Evolutionary conservation across 345 rosid species (phyloP).

Genomic region (Laguncularia racemosa): DNA sequence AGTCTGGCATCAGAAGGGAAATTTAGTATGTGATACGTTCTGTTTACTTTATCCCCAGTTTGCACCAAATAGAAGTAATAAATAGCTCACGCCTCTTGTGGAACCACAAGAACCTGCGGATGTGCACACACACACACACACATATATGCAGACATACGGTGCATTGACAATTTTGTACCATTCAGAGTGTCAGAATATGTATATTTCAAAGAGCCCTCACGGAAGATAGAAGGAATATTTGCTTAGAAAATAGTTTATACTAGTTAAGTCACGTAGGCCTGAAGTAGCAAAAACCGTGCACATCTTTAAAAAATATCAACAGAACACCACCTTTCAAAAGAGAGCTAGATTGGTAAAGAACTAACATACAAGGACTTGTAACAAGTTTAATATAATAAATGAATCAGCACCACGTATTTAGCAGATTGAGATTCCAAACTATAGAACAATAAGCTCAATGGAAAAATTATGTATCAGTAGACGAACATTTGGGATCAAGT

Average conservation of each 20-base stretch:
- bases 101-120: too few relatives aligned
- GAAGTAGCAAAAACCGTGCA: neutral
- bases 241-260: too few relatives aligned
- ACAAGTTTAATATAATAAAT: constrained; percentile 5
- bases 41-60: too few relatives aligned
- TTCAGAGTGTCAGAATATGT: too few relatives aligned
- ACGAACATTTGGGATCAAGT: too few relatives aligned
- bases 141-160: too few relatives aligned
- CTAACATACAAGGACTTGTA: constrained; percentile 99
- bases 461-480: too few relatives aligned
- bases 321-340: neutral
- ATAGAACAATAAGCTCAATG: neutral
- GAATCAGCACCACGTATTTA: constrained; percentile 1
- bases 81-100: neutral
- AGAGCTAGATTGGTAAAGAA: constrained; percentile 12
- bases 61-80: neutral
- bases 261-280: too few relatives aligned
- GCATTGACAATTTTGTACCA: too few relatives aligned
- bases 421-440: neutral
- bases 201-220: too few relatives aligned
- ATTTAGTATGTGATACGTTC: neutral
- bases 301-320: neutral
- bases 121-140: too few relatives aligned
- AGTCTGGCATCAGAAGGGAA: constrained; percentile 62
- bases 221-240: too few relatives aligned